Evolutionary conservation across 345 rosid genomes (phyloP).

Genomic region (Trapa incisa): DNA sequence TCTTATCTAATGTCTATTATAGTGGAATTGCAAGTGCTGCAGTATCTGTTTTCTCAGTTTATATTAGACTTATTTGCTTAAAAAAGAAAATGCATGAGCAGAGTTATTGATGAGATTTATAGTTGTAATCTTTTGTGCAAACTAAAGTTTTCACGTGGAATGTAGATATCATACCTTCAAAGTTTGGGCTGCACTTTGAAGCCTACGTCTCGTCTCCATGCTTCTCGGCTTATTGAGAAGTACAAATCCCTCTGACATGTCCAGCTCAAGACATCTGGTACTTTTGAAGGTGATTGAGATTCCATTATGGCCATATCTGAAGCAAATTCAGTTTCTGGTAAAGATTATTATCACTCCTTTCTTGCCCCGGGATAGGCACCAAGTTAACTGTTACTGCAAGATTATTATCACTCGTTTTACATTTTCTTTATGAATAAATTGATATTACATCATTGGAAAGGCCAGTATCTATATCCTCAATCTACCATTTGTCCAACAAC

Average conservation of each 20-base stretch:
- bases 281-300: background rate
- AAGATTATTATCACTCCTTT: too few species aligned
- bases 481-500: too few species aligned
- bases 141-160: background rate
- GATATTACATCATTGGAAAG: too few species aligned
- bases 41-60: background rate
- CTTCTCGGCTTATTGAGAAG: slow-evolving; percentile 77
- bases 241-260: slow-evolving; percentile 58
- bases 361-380: too few species aligned
- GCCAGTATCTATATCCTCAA: too few species aligned
- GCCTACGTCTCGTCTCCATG: slow-evolving; percentile 89
- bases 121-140: background rate
- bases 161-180: slow-evolving; percentile 57
- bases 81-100: background rate
- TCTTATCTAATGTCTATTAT: too few species aligned
- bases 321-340: background rate
- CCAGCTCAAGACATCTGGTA: background rate
- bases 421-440: too few species aligned
- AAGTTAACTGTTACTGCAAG: too few species aligned
- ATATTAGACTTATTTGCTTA: background rate
- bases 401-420: too few species aligned
- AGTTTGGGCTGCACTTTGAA: slow-evolving; percentile 68
- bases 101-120: background rate
- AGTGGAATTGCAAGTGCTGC: background rate
- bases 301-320: background rate